Base-by-base conservation (phyloP, 2,329 filamentous ascomycete species). In the Cyclaneusma minus region DNA sequence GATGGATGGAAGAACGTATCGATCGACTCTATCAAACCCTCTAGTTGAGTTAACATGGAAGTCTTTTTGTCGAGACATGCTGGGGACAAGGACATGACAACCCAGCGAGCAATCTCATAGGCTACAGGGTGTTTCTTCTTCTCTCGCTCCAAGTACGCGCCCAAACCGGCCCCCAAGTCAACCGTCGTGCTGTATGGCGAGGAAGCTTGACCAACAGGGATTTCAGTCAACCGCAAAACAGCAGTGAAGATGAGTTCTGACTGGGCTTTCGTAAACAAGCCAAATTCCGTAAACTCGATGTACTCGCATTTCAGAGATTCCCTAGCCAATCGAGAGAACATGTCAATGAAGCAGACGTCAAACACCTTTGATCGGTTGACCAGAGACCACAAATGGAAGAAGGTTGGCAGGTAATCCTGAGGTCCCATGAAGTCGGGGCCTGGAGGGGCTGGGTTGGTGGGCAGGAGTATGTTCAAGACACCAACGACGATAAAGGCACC, bases 1-100 rank as follows among this genome's bases (percentile, higher is more conserved):
- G 89, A 98, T 3, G 89, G 89, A 43, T 98, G 89, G 60, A 94
- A 98, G 52, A 98, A 98, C 1, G 89, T 98, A 50, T 98, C 89
- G 24, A 95, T 78, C 3, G 85, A 89, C 49, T 95, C 80, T 39
- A 98, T 79, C 27, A 98, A 61, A 1, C 82, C 87, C 49, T 98
- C 87, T 4, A 98, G 64, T 37, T 80, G 82, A 17, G 77, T 70
- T 41, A 98, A 54, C 22, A 92, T 70, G 1, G 85, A 95, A 29
- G 76, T 75, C 16, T 76, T 63, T n/a, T 70, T 62, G 21, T 80
- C 69, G 25, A 91, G 56, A 42, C 82, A 89, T 23, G 73, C 61
- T 2, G 89, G 87, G 2, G 89, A 95, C 20, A 98, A 51, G 0
- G 85, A 94, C 69, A 87, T 87, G 27, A 91, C 73, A 31, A 95